Percentiles rank a stretch among this genome's conserved stretches.
Conservation (phyloP, 2,329 filamentous ascomycete genomes). For the Penicillium sp. region DNA sequence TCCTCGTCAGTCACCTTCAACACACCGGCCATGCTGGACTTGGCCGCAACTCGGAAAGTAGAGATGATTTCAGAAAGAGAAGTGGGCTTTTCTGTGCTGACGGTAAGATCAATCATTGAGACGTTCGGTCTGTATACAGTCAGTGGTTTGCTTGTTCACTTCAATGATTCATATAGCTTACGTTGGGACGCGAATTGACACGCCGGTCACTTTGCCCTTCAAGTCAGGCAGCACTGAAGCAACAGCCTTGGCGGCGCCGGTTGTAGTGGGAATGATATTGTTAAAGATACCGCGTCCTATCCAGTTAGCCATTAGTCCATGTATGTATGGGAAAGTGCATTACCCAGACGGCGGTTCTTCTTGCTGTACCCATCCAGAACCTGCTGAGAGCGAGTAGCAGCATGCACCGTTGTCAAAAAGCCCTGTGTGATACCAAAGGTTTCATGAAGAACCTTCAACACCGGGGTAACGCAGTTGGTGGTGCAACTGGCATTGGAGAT, state of each 20-base stretch:
- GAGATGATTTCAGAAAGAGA: constrained; percentile 24
- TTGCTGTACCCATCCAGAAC: constrained; percentile 34
- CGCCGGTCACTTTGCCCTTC: constrained; percentile 93
- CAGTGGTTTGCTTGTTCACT: background rate
- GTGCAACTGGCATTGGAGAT: constrained; percentile 33
- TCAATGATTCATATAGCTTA: constrained; percentile 8
- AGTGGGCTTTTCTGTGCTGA: constrained; percentile 74
- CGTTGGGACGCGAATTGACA: constrained; percentile 92
- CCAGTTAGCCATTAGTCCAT: background rate
- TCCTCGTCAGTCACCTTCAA: constrained; percentile 87
- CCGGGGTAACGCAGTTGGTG: constrained; percentile 32
- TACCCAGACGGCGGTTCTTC: constrained; percentile 31
- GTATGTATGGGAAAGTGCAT: background rate
- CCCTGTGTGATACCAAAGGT: constrained; percentile 30
- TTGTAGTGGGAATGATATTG: constrained; percentile 94
- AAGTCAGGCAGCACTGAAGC: constrained; percentile 90
- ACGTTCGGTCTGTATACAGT: constrained; percentile 60
- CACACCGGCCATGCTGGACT: constrained; percentile 53
- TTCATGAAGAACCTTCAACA: constrained; percentile 30
- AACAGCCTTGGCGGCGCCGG: constrained; percentile 91
- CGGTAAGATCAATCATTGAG: constrained; percentile 87
- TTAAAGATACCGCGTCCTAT: constrained; percentile 79
- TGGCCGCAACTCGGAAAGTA: constrained; percentile 39
- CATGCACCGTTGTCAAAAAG: constrained; percentile 31
- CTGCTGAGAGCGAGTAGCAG: constrained; percentile 30